phyloP scores from a whole-genome alignment of 78 protist genomes.

The Dictyostelium purpureum region DNA sequence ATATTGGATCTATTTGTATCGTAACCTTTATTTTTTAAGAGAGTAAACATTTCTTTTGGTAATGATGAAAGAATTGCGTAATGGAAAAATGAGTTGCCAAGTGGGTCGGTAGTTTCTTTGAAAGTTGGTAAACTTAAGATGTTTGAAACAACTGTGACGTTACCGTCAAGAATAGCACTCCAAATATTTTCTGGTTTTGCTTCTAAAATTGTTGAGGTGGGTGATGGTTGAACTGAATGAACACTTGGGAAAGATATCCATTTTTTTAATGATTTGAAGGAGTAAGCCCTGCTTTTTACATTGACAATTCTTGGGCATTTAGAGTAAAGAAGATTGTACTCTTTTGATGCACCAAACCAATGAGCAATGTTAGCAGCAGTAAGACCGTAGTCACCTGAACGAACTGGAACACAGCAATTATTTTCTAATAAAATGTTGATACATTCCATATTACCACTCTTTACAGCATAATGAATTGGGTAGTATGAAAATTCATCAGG shows the following conservation, averaged over 20 bases:
- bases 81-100: constrained; percentile 8
- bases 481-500: neutral
- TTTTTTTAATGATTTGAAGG: neutral
- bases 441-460: neutral
- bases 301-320: neutral
- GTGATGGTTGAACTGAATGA: neutral
- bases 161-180: neutral
- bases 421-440: neutral
- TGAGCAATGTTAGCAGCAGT: neutral
- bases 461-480: constrained; percentile 50
- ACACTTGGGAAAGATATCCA: neutral
- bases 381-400: neutral
- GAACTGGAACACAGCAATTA: neutral
- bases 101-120: neutral
- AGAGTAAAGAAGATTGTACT: neutral
- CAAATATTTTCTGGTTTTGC: neutral
- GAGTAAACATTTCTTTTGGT: neutral
- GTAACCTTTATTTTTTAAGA: neutral
- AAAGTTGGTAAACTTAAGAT: neutral
- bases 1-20: neutral
- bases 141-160: neutral
- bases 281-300: neutral
- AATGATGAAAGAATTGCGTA: neutral
- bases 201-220: too few species aligned
- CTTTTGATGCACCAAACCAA: neutral